Evolutionary conservation across 2,329 filamentous ascomycete species (phyloP), one percentile per base, ranked within the genome.

Genomic region (Ophiostoma pallidulum): DNA sequence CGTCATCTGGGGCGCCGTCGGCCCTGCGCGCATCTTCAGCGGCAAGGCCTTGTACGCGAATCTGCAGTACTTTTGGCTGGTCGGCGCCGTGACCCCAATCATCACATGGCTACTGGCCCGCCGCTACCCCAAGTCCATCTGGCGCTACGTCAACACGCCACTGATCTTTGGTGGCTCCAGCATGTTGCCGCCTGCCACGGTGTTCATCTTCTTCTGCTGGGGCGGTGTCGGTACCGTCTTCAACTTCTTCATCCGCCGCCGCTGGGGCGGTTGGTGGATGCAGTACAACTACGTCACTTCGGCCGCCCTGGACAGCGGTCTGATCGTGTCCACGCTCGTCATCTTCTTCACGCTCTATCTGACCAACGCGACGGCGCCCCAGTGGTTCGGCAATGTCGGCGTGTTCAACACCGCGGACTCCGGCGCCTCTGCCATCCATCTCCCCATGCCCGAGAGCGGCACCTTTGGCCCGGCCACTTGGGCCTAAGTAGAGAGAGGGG

Each of bases 281-380:
- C 78, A 82, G 62, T 88, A 86, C 67, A 87, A 88, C 67, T 88
- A 87, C 61, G 73, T 86, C 58, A 78, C 81, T 0, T 85, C 82
- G 18, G 83, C 83, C 0, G 84, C 79, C 1, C 66, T 88, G 32
- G 84, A 87, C 61, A 76, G 75, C 41, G 83, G 83, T 5, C 70
- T 86, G 5, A 77, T 81, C 12, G 61, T 86, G 18, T 75, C 73
- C 29, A 82, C 81, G 0, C 73, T 88, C 31, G 61, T 87, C 49
- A 81, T 87, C 49, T 85, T 88, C 67, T 77, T 85, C 55, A 73
- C 78, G 1, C 65, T 88, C 24, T 77, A 79, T 48, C 61, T 86
- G 54, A 80, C 80, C 3, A 66, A 69, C 29, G 70, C 72, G 8
- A 58, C 60, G 3, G 66, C 76, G 49, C 78, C 80, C 0, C 58